These are phyloP conservation scores for Sinapis alba DNA, from an alignment of 441 rosid genomes.

Conservation along the genomic window DNA sequence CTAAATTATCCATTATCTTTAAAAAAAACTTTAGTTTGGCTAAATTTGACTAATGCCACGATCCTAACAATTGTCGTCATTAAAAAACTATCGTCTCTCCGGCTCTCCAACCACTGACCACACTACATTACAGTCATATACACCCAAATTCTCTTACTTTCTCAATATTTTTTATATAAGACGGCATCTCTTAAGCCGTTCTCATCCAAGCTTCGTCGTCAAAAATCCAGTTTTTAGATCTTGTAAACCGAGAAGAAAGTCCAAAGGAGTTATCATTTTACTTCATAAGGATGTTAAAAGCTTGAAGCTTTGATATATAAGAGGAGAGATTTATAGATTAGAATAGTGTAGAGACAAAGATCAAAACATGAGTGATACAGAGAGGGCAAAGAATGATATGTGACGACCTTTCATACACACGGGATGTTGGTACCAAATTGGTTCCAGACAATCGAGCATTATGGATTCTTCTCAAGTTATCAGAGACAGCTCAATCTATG, in stretches of 20 bases:
- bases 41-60: constrained; percentile 8
- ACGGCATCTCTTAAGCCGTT: constrained; percentile 18
- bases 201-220: constrained; percentile 22
- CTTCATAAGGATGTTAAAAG: neutral
- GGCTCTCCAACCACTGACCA: constrained; percentile 34
- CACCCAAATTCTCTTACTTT: neutral
- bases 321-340: neutral
- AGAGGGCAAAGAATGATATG: constrained; percentile 47
- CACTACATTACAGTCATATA: constrained; percentile 26
- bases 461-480: constrained; percentile 57
- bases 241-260: neutral
- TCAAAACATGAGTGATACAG: constrained; percentile 52
- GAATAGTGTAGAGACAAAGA: neutral
- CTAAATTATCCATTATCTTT: constrained; percentile 8
- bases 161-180: neutral
- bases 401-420: constrained; percentile 63
- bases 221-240: constrained; percentile 22
- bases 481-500: constrained; percentile 62
- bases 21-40: neutral
- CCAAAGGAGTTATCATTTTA: constrained; percentile 4
- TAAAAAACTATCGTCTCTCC: constrained; percentile 25
- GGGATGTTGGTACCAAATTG: constrained; percentile 66
- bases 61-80: neutral
- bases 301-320: constrained; percentile 13
- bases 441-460: constrained; percentile 60